phyloP scores from a whole-genome alignment of 148 eudicot species.

The Cornus controversa region DNA sequence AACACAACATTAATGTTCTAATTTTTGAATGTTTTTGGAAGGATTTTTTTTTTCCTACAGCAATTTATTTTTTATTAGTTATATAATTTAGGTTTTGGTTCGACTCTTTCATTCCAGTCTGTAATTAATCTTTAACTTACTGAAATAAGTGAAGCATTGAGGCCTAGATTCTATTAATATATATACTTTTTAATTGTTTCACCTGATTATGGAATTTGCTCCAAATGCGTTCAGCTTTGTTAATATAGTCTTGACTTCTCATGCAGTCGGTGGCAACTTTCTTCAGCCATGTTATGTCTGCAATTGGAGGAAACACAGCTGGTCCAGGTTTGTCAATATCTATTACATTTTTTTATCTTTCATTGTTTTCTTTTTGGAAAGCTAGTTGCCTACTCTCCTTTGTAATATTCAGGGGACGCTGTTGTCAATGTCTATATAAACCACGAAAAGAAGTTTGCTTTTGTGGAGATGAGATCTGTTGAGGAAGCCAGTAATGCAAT shows the following conservation, averaged over 20 bases:
- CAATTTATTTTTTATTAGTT: no score
- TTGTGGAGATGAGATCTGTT: slow-evolving; percentile 85
- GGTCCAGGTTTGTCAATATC: slow-evolving; percentile 73
- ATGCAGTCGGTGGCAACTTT: slow-evolving; percentile 87
- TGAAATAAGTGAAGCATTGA: background rate
- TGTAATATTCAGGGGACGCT: slow-evolving; percentile 67
- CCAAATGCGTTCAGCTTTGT: background rate
- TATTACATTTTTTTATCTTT: background rate
- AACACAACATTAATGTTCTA: background rate
- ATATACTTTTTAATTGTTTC: background rate
- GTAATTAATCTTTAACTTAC: background rate
- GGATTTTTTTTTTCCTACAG: no score
- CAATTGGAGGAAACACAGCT: slow-evolving; percentile 93
- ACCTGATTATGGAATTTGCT: background rate
- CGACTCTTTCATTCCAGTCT: background rate
- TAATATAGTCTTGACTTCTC: background rate
- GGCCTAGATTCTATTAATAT: background rate
- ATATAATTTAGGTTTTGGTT: background rate
- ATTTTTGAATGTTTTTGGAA: background rate
- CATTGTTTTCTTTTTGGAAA: background rate
- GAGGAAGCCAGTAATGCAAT: slow-evolving; percentile 91
- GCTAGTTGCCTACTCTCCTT: background rate
- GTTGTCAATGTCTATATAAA: slow-evolving; percentile 93
- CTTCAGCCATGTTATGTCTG: slow-evolving; percentile 92
- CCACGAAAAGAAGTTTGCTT: slow-evolving; percentile 91